Base-by-base conservation (phyloP, 495 filamentous ascomycete species). In the Polyplosphaeria fusca region DNA sequence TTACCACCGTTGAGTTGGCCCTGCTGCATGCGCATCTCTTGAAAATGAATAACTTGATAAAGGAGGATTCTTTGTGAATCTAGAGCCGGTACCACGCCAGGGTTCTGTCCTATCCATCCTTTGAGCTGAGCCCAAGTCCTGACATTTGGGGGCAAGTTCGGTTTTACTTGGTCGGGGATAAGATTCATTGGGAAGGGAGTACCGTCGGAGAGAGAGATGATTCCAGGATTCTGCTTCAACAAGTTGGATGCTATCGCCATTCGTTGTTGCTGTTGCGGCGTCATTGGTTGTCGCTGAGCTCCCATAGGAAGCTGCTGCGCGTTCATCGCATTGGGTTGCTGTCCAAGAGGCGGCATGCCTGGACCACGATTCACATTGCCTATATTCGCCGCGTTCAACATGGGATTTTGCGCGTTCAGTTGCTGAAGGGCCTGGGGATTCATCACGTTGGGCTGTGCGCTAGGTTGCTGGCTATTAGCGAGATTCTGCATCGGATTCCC, bases 71-170 rank as follows among this genome's bases (percentile, higher is more conserved):
- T 60, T 0, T 40, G 22, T 7, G 25, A 13, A 20, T 61, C 62
- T 3, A 58, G 13, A 25, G 41, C 35, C 20, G 52, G 39, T n/a
- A 60, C 23, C 24, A 55, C 18, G 9, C 19, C 25, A 4, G 63
- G 58, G 23, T 66, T 66, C 23, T 46, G 48, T 27, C 23, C 37
- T 27, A 47, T 53, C 63, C 63, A 66, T 27, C 55, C 37, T 50
- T 66, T 66, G 9, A 66, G 43, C 46, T 66, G 53, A 28, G 44
- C 54, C 63, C 63, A 66, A 32, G 58, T 66, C 48, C 57, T 59
- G 26, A 66, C 39, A 3, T 58, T 37, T 14, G 22, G 43, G 2
- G 63, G 63, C 0, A 66, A 14, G 38, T 30, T 37, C 26, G 57
- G 52, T 25, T 24, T 57, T 3, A 47, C 19, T 23, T 47, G 47